A percentile compares a stretch with the other conserved stretches of the same genome.
These are phyloP conservation scores for Talaromyces sp. DNA, from an alignment of 2,329 filamentous ascomycete species.

Conservation along the genomic window DNA sequence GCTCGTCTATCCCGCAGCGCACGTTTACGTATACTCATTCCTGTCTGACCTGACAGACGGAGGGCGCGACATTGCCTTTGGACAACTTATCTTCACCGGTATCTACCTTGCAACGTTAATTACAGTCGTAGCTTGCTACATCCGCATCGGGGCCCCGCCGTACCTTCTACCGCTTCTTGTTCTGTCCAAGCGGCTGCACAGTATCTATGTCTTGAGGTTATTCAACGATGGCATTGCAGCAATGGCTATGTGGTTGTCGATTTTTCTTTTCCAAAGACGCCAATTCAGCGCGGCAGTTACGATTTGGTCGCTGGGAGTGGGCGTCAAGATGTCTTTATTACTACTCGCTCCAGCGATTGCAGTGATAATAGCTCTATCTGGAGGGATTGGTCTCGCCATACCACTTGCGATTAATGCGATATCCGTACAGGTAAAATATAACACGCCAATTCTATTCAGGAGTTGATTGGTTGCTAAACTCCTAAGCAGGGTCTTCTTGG, in stretches of 20 bases:
- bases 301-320: constrained; percentile 72
- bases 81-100: constrained; percentile 77
- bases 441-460: not conserved
- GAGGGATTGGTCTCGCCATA: constrained; percentile 63
- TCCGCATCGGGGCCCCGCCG: constrained; percentile 54
- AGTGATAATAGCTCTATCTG: constrained; percentile 67
- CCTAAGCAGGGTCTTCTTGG: constrained; percentile 47
- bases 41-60: constrained; percentile 74
- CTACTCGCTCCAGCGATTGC: constrained; percentile 78
- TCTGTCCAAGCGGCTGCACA: constrained; percentile 87
- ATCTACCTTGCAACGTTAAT: constrained; percentile 73
- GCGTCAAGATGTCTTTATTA: constrained; percentile 92
- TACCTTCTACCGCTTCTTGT: constrained; percentile 84
- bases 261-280: constrained; percentile 70
- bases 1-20: constrained; percentile 88
- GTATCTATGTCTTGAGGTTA: constrained; percentile 83
- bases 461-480: not conserved
- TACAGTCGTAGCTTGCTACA: constrained; percentile 77
- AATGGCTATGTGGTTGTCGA: constrained; percentile 76
- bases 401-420: constrained; percentile 66
- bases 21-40: constrained; percentile 83
- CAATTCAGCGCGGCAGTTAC: constrained; percentile 70
- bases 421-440: constrained; percentile 65
- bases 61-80: constrained; percentile 70
- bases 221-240: constrained; percentile 95